phyloP scores from a whole-genome alignment of 2,329 filamentous ascomycete species.

The Amesomyces nigricolor region DNA sequence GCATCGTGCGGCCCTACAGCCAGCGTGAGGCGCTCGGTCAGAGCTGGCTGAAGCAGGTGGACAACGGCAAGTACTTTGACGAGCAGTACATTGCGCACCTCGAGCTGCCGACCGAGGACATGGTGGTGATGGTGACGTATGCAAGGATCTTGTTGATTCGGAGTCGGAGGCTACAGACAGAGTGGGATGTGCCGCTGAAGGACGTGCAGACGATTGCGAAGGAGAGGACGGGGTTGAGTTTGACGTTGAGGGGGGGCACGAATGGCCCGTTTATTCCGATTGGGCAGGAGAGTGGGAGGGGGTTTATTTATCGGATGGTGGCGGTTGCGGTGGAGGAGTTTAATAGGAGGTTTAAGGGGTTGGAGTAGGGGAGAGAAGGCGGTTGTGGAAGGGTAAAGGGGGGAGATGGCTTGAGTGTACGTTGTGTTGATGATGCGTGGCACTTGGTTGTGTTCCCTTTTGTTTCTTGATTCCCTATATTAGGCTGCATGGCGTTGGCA shows the following conservation, averaged over 20 bases:
- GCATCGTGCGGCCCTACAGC: conserved; percentile 89
- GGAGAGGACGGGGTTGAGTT: conserved; percentile 87
- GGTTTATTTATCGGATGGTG: conserved; percentile 60
- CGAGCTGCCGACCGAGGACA: conserved; percentile 81
- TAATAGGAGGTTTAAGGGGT: conserved; percentile 52
- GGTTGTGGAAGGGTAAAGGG: background rate
- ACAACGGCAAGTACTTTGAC: conserved; percentile 96
- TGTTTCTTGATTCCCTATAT: too few relatives aligned
- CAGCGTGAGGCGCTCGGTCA: conserved; percentile 94
- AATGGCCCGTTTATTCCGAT: conserved; percentile 95
- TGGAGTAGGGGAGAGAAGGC: conserved; percentile 26
- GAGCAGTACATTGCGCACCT: conserved; percentile 96
- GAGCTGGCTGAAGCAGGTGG: conserved; percentile 97
- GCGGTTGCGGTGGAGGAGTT: conserved; percentile 63
- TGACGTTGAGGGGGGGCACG: conserved; percentile 80
- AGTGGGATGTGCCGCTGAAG: conserved; percentile 95
- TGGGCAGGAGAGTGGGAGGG: conserved; percentile 70
- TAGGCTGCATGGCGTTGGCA: too few relatives aligned
- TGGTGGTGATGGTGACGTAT: conserved; percentile 85
- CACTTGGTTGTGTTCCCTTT: too few relatives aligned
- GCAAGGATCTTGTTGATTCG: conserved; percentile 84
- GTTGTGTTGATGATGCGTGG: background rate
- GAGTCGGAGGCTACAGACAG: conserved; percentile 75
- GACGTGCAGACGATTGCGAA: conserved; percentile 97
- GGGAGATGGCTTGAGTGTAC: background rate